These are phyloP conservation scores for Pseudogymnoascus sp. DNA, from an alignment of 2,329 filamentous ascomycete species.

Conservation along the genomic window DNA sequence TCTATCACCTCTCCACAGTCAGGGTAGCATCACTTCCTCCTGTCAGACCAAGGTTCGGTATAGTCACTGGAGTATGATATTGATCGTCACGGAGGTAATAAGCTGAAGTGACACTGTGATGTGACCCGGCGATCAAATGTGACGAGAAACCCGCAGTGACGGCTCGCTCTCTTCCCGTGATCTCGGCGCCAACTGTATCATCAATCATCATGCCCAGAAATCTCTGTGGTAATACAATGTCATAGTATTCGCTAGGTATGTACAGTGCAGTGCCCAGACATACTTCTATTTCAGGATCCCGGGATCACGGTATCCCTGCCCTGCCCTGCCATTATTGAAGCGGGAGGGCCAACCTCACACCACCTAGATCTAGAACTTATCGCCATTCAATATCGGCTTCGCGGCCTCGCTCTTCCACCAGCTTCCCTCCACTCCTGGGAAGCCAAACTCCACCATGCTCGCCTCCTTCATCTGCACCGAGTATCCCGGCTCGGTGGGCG, in stretches of 20 bases:
- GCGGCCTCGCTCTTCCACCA: constrained; percentile 73
- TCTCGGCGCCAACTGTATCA: not conserved
- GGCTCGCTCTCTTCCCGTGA: not conserved
- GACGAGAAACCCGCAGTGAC: not conserved
- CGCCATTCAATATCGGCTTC: constrained; percentile 28
- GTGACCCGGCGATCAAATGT: not conserved
- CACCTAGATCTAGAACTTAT: constrained; percentile 25
- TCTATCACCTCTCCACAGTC: not conserved
- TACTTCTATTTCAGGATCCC: constrained; percentile 3
- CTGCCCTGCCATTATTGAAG: not conserved
- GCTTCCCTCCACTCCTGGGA: constrained; percentile 69
- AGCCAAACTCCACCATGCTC: constrained; percentile 75
- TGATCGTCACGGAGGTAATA: not conserved
- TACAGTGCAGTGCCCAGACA: not conserved
- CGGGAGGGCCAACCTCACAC: not conserved
- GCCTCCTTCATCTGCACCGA: constrained; percentile 89
- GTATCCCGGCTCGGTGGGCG: constrained; percentile 75
- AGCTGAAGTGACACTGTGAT: not conserved
- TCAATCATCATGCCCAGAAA: not conserved
- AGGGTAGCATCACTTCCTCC: not conserved
- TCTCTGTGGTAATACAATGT: constrained; percentile 6
- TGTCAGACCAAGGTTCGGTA: not conserved
- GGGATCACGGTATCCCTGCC: not conserved
- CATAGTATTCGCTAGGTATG: constrained; percentile 4
- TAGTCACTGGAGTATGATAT: not conserved